These are phyloP conservation scores for Vinca major DNA, from an alignment of 305 asterid genomes.

Conservation along the genomic window DNA sequence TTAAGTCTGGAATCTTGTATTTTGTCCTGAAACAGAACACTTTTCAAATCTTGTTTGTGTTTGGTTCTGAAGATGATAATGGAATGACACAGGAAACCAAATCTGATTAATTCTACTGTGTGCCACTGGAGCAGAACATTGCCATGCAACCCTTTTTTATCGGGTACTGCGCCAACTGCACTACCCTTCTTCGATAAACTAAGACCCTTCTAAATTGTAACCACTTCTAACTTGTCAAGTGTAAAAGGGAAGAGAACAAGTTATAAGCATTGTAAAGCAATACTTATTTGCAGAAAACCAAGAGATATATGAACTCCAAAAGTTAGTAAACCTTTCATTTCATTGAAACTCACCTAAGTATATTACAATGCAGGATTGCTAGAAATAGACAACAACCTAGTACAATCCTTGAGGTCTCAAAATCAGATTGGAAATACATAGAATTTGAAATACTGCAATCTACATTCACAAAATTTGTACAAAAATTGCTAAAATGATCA, in stretches of 20 bases:
- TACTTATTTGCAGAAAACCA: neutral
- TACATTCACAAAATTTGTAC: neutral
- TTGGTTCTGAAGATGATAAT: too few species aligned
- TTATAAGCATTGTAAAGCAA: neutral
- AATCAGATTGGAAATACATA: neutral
- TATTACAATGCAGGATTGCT: constrained; percentile 1
- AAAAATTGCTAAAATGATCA: neutral
- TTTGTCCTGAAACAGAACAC: too few species aligned
- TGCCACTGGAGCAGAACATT: too few species aligned
- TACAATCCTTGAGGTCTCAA: neutral
- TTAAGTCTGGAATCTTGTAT: too few species aligned
- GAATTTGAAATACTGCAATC: neutral
- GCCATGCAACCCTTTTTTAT: too few species aligned
- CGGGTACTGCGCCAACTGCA: too few species aligned
- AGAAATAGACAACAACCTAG: neutral
- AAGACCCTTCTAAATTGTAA: too few species aligned
- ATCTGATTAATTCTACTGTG: too few species aligned
- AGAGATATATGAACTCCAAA: neutral
- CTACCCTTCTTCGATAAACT: too few species aligned
- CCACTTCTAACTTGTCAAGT: too few species aligned
- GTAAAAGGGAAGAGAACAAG: neutral
- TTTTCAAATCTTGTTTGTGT: too few species aligned
- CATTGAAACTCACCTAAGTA: neutral
- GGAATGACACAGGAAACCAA: too few species aligned
- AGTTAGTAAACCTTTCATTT: neutral